Evolutionary conservation across 352 stramenopile species (phyloP).

Genomic region (Globisporangium iwayamae): DNA sequence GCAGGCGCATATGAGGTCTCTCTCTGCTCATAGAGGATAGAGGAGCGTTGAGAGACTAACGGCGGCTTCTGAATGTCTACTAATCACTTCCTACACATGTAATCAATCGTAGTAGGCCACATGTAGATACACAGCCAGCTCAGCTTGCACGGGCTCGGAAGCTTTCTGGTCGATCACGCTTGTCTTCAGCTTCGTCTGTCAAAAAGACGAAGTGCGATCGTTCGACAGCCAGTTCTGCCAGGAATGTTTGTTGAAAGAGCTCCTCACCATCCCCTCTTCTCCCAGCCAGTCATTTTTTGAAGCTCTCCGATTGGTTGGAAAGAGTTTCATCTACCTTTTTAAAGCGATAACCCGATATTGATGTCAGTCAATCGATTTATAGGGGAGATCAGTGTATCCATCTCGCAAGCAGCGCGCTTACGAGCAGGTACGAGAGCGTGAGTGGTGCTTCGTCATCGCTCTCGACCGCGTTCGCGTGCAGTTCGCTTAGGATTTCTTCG

Average conservation of each 20-base stretch:
- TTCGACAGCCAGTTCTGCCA: background rate
- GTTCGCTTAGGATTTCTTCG: slow-evolving; percentile 28
- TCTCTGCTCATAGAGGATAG: slow-evolving; percentile 16
- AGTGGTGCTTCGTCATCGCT: slow-evolving; percentile 33
- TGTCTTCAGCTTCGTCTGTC: background rate
- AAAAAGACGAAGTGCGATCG: background rate
- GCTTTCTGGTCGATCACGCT: background rate
- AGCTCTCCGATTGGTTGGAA: background rate
- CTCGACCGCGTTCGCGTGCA: slow-evolving; percentile 39
- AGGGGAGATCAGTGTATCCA: slow-evolving; percentile 1
- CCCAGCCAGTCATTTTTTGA: slow-evolving; percentile 7
- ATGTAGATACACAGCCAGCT: background rate
- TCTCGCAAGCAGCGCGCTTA: slow-evolving; percentile 8
- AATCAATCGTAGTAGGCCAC: background rate
- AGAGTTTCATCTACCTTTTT: background rate
- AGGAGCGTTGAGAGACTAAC: slow-evolving; percentile 15
- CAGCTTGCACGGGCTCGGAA: background rate
- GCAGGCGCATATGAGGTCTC: slow-evolving; percentile 11
- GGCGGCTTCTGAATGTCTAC: background rate
- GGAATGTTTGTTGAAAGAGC: background rate
- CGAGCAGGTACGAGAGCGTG: slow-evolving; percentile 35
- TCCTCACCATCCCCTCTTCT: slow-evolving; percentile 2
- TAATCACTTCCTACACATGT: slow-evolving; percentile 1
- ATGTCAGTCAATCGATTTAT: background rate
- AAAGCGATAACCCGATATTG: background rate